Evolutionary conservation across 495 filamentous ascomycete species (phyloP), one percentile per base, ranked within the genome.

Genomic region (Corynascus novoguineensis): DNA sequence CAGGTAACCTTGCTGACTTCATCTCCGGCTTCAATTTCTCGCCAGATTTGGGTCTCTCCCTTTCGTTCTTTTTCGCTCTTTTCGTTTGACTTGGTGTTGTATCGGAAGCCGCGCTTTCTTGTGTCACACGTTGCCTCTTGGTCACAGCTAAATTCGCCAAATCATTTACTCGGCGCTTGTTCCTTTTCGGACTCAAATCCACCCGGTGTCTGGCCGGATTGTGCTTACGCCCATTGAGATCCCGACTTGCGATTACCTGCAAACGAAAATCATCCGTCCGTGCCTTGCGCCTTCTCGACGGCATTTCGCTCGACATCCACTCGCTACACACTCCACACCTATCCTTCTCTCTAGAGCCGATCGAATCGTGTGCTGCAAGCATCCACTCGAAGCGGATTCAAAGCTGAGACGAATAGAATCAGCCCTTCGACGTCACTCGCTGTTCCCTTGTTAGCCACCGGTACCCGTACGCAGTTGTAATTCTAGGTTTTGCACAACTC

Each of bases 11-110:
- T 45, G 52, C 59, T 65, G 65, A 68, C 65, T 64, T 68, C 65
- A 67, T 67, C 63, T 67, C 62, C 64, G 61, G 51, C 64, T 60
- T 60, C 60, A 63, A 58, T 67, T 62, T 62, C 55, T 55, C 52
- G 46, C 48, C 57, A 46, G 52, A 35, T 65, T 55, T 24, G 28
- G 38, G 29, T 46, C 24, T 45, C 50, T 61, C 48, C 22, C 53
- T 57, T 22, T 52, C 41, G 27, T 44, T 21, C 40, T 48, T 31
- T 56, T 22, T 15, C 32, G 32, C 34, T 62, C 49, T 11, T 44
- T 41, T 59, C 47, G 31, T 27, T 55, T 41, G 50, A 41, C 37
- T 45, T 62, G 32, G 24, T 46, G 21, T 55, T 34, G 31, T 58
- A 17, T 35, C 19, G 34, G 46, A n/a, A 52, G 24, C 37, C 47